Percentiles rank a stretch among this genome's conserved stretches.
Conservation (phyloP, 345 rosid species). For the Linum lewisii region DNA sequence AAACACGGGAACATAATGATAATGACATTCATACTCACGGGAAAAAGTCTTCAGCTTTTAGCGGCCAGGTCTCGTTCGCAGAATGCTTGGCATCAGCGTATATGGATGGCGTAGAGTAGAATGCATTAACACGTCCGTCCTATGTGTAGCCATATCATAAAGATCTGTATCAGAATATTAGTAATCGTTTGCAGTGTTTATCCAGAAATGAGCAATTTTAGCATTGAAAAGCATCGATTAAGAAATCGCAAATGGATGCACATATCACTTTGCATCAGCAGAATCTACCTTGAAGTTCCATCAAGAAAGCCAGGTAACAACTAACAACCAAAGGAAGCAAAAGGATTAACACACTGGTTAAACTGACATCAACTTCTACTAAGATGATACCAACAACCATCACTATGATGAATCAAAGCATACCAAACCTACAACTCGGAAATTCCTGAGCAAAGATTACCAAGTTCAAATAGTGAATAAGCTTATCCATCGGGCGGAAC, state of each 20-base stretch:
- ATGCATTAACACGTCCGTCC: slow-evolving; percentile 94
- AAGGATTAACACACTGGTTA: too few species aligned
- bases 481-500: slow-evolving; percentile 96
- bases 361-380: not conserved
- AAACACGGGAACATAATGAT: not conserved
- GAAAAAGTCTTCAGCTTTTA: slow-evolving; percentile 82
- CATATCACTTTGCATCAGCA: too few species aligned
- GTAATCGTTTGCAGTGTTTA: too few species aligned
- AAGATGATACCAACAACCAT: not conserved
- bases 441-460: slow-evolving; percentile 24
- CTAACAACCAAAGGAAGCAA: not conserved
- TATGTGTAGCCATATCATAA: slow-evolving; percentile 5
- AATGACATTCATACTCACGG: slow-evolving; percentile 51
- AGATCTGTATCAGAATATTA: too few species aligned
- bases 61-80: slow-evolving; percentile 72
- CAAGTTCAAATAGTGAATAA: slow-evolving; percentile 86
- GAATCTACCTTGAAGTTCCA: too few species aligned
- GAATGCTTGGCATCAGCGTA: slow-evolving; percentile 82
- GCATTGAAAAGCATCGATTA: not conserved
- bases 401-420: not conserved
- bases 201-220: not conserved
- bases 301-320: too few species aligned
- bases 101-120: slow-evolving; percentile 83
- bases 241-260: too few species aligned
- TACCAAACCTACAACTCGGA: not conserved